Conservation (phyloP, 1,139 yeast genomes). For the Nematodospora anomalae region DNA sequence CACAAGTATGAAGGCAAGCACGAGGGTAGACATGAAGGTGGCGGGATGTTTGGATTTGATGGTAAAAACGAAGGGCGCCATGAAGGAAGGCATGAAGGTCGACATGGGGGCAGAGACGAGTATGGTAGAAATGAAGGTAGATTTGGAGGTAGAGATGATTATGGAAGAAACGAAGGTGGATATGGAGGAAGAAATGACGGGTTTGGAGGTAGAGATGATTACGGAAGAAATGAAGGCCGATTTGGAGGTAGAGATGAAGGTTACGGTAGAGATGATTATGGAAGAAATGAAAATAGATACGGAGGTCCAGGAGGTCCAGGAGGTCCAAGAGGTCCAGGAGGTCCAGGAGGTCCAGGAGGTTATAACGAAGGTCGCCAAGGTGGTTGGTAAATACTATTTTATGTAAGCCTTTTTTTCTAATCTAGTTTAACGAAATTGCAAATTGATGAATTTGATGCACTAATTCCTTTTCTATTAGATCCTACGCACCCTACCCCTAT, state of each 20-base stretch:
- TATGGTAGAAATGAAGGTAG: slow-evolving; percentile 14
- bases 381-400: slow-evolving; percentile 11
- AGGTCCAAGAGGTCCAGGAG: slow-evolving; percentile 11
- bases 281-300: slow-evolving; percentile 5
- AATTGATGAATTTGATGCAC: too few relatives aligned
- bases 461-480: too few relatives aligned
- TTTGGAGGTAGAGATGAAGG: slow-evolving; percentile 15
- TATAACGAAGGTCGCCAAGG: slow-evolving; percentile 8
- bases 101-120: slow-evolving; percentile 15
- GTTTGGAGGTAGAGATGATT: slow-evolving; percentile 11
- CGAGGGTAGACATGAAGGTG: slow-evolving; percentile 16
- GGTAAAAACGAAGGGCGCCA: slow-evolving; percentile 15
- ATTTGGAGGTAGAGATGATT: slow-evolving; percentile 5
- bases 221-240: slow-evolving; percentile 11
- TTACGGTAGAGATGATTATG: slow-evolving; percentile 4
- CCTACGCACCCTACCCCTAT: too few relatives aligned
- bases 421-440: too few relatives aligned
- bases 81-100: slow-evolving; percentile 16
- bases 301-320: slow-evolving; percentile 21
- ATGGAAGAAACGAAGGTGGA: slow-evolving; percentile 9
- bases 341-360: slow-evolving; percentile 2
- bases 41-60: slow-evolving; percentile 18
- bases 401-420: too few relatives aligned
- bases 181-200: slow-evolving; percentile 10
- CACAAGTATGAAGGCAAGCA: slow-evolving; percentile 13